Base-by-base conservation (phyloP, 1,139 yeast genomes). In the Pichia sp. region DNA sequence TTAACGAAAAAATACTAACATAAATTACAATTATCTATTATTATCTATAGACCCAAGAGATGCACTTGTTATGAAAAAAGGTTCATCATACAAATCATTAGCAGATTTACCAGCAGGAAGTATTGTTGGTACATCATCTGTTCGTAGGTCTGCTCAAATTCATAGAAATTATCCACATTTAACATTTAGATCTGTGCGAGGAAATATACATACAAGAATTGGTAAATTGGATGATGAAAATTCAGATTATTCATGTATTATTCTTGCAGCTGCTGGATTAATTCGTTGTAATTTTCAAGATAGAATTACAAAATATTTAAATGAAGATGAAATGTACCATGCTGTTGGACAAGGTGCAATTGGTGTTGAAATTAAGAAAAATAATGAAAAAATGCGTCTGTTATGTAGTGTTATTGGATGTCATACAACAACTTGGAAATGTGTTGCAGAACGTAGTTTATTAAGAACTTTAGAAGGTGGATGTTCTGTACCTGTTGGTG, bases 321-420 rank as follows among this genome's bases (percentile, higher is more conserved):
- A 81, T 49, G 73, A 79, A n/a, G 85, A 87, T 29, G 87, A 82
- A 45, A 86, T 91, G 95, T 85, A 80, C 60, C 86, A 91, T 59
- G 96, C 98, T 0, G 96, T 91, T 31, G 98, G 98, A 15, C 98
- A 91, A 67, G 98, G 98, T 49, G 97, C 97, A 0, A 67, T 91
- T 40, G 98, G 97, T 18, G 69, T 91, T 30, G 98, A 91, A 64
- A 85, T 89, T 51, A 75, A 93, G 55, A 73, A 74, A 44, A 76
- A 72, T 42, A 96, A 93, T 60, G 60, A 63, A 8, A 63, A 67
- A 40, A 73, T 83, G 59, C 68, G 69, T 53, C 63, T 72, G 40
- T 69, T 89, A 25, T 72, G 94, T 50, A 61, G 69, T 19, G 68
- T 73, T 40, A 76, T 91, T 48, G 82, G 80, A 54, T 82, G 88